Conservation (phyloP, 2,329 filamentous ascomycete genomes). For the Penicillium sp. region DNA sequence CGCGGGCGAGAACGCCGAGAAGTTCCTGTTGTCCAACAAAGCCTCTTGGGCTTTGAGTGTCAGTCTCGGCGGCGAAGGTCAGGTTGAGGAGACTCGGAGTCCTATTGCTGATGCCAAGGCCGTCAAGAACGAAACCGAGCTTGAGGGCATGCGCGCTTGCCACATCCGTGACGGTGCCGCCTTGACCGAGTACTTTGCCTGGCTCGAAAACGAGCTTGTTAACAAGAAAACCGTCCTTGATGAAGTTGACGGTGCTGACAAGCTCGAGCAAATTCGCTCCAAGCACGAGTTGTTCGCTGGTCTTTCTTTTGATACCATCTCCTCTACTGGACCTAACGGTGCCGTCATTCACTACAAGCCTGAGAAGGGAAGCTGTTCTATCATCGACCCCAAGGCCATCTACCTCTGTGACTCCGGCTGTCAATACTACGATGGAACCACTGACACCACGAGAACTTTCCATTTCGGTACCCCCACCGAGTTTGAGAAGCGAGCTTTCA, state of each 20-base stretch:
- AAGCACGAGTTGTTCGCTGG: slow-evolving; percentile 78
- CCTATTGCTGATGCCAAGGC: slow-evolving; percentile 90
- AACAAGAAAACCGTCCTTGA: slow-evolving; percentile 73
- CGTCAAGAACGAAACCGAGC: slow-evolving; percentile 85
- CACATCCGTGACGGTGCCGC: slow-evolving; percentile 93
- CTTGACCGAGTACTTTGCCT: slow-evolving; percentile 89
- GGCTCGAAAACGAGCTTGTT: slow-evolving; percentile 86
- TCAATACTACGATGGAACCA: slow-evolving; percentile 95
- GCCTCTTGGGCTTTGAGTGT: slow-evolving; percentile 91
- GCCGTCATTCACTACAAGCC: slow-evolving; percentile 96
- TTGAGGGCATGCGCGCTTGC: slow-evolving; percentile 90
- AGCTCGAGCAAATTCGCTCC: slow-evolving; percentile 67
- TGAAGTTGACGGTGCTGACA: slow-evolving; percentile 89
- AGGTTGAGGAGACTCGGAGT: slow-evolving; percentile 83
- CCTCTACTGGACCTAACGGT: slow-evolving; percentile 87
- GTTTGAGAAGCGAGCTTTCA: slow-evolving; percentile 86
- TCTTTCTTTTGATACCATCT: slow-evolving; percentile 93
- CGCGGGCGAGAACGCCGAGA: slow-evolving; percentile 49
- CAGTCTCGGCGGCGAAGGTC: slow-evolving; percentile 79
- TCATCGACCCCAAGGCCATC: slow-evolving; percentile 79
- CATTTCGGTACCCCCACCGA: slow-evolving; percentile 85
- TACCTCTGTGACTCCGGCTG: slow-evolving; percentile 97
- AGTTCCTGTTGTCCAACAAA: slow-evolving; percentile 83
- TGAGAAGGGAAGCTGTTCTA: slow-evolving; percentile 75
- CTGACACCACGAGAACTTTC: slow-evolving; percentile 89